These are phyloP conservation scores for Cylindrotheca closterium DNA, from an alignment of 108 stramenopile species.

Conservation along the genomic window DNA sequence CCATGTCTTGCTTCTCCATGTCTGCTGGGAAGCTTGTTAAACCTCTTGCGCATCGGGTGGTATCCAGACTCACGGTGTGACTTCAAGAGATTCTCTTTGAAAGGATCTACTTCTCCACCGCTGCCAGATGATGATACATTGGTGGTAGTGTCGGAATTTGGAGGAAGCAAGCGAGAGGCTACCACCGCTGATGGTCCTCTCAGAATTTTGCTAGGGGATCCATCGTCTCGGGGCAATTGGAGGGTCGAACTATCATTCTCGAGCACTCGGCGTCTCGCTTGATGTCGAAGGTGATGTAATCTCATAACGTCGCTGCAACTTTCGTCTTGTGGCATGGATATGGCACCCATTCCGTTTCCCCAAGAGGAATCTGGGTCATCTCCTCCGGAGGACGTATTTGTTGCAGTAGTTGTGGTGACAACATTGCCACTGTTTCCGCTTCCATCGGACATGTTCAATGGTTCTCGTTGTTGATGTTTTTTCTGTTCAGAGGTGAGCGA, in stretches of 20 bases:
- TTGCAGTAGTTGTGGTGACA: constrained; percentile 1
- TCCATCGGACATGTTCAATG: no score
- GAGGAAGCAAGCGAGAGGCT: constrained; percentile 9
- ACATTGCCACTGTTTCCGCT: constrained; percentile 11
- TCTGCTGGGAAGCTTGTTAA: constrained; percentile 11
- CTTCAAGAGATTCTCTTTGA: constrained; percentile 17
- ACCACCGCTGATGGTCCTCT: constrained; percentile 18
- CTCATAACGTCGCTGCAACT: neutral
- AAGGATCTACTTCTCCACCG: constrained; percentile 7
- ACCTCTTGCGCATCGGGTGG: constrained; percentile 21
- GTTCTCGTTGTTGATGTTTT: no score
- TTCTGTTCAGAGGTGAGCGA: no score
- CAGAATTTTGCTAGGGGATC: constrained; percentile 5
- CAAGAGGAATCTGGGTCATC: constrained; percentile 10
- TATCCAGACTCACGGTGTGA: constrained; percentile 25
- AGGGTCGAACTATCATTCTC: constrained; percentile 15
- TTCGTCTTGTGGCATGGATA: neutral
- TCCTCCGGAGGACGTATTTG: constrained; percentile 1
- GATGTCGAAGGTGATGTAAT: no score
- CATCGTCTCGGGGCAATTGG: constrained; percentile 24
- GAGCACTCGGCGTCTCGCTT: no score
- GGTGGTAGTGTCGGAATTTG: neutral
- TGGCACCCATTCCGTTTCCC: neutral
- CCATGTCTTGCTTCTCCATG: neutral
- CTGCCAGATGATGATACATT: constrained; percentile 9